These are phyloP conservation scores for Flaveria brownii DNA, from an alignment of 129 eudicot species.

Conservation along the genomic window DNA sequence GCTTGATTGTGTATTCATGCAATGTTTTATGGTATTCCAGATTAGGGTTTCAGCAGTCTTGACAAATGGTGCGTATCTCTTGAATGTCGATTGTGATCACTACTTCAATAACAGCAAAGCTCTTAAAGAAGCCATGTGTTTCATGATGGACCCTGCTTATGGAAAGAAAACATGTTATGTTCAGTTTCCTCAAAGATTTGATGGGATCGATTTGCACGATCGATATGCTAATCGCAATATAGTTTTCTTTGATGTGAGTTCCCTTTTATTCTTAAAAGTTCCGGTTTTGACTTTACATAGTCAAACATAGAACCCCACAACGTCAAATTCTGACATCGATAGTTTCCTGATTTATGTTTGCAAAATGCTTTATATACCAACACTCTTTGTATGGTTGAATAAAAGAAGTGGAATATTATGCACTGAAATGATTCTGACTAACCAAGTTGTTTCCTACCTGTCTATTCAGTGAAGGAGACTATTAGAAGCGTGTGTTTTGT, in stretches of 20 bases:
- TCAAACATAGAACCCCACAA: too few relatives aligned
- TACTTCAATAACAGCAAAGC: constrained; percentile 91
- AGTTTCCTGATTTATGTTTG: too few relatives aligned
- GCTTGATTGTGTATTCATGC: constrained; percentile 13
- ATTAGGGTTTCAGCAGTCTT: constrained; percentile 88
- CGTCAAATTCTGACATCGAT: too few relatives aligned
- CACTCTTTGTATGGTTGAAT: too few relatives aligned
- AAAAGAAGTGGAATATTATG: too few relatives aligned
- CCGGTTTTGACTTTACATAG: not conserved
- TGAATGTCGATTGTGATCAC: constrained; percentile 94
- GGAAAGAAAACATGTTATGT: constrained; percentile 87
- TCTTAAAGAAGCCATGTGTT: constrained; percentile 95
- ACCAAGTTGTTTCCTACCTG: too few relatives aligned
- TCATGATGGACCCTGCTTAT: constrained; percentile 83
- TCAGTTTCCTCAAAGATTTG: constrained; percentile 90
- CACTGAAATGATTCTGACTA: too few relatives aligned
- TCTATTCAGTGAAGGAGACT: too few relatives aligned
- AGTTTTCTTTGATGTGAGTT: constrained; percentile 83
- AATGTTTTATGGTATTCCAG: constrained; percentile 39
- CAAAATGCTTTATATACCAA: too few relatives aligned
- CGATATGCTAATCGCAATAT: constrained; percentile 89
- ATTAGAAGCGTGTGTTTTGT: too few relatives aligned
- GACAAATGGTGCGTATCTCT: constrained; percentile 78
- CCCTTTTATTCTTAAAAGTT: constrained; percentile 12
- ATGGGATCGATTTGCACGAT: constrained; percentile 90